Conservation (phyloP, 2,329 filamentous ascomycete species). For the Penicillium verrucosum region DNA sequence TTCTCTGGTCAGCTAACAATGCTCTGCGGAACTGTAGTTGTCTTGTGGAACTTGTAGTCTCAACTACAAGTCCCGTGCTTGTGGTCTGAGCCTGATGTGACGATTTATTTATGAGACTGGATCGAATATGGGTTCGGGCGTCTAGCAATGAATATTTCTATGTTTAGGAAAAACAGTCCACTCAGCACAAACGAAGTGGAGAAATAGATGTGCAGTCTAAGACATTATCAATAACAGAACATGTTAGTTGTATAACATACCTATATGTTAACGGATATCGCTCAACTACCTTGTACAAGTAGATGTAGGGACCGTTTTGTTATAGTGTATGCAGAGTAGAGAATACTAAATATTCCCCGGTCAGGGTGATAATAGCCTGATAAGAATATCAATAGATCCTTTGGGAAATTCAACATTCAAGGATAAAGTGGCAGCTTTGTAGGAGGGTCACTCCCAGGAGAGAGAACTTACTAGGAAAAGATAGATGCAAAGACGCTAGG, state of each 20-base stretch:
- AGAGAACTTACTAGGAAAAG: too few relatives aligned
- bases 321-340: too few relatives aligned
- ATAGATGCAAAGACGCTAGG: too few relatives aligned
- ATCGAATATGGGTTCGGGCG: not conserved
- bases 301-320: too few relatives aligned
- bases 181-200: not conserved
- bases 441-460: too few relatives aligned
- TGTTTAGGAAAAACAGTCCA: not conserved
- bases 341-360: too few relatives aligned
- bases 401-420: too few relatives aligned
- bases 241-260: not conserved
- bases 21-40: not conserved
- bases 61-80: not conserved
- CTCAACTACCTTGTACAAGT: too few relatives aligned
- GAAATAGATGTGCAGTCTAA: not conserved
- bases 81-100: not conserved
- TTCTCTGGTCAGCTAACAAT: not conserved
- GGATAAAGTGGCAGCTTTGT: too few relatives aligned
- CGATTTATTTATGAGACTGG: not conserved
- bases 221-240: not conserved
- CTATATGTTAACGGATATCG: too few relatives aligned
- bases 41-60: not conserved
- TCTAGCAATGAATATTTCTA: not conserved
- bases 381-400: too few relatives aligned
- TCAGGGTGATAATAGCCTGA: too few relatives aligned